These are phyloP conservation scores for Schizonepeta tenuifolia DNA, from an alignment of 257 asterid species.

Conservation along the genomic window DNA sequence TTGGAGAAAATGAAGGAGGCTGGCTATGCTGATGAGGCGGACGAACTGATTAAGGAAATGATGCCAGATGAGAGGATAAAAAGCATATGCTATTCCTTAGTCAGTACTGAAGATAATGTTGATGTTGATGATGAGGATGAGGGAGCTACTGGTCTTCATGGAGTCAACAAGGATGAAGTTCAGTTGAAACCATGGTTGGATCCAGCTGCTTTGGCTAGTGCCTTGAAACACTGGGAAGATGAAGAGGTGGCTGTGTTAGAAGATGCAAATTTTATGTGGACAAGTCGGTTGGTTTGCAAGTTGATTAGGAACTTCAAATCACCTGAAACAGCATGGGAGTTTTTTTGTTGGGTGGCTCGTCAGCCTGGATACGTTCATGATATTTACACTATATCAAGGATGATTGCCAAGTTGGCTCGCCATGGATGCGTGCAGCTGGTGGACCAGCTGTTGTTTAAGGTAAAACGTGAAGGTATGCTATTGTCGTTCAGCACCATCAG, in stretches of 20 bases:
- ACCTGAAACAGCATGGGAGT: slow-evolving; percentile 82
- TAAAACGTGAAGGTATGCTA: slow-evolving; percentile 60
- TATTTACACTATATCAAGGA: slow-evolving; percentile 78
- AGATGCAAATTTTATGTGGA: slow-evolving; percentile 77
- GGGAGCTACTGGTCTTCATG: slow-evolving; percentile 34
- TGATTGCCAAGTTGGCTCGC: slow-evolving; percentile 78
- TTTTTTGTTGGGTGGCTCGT: slow-evolving; percentile 84
- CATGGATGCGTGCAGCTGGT: slow-evolving; percentile 65
- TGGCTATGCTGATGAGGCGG: slow-evolving; percentile 61
- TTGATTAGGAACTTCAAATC: slow-evolving; percentile 69
- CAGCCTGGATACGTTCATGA: slow-evolving; percentile 85
- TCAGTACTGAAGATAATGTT: slow-evolving; percentile 48
- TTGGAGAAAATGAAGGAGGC: slow-evolving; percentile 70
- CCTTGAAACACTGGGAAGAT: slow-evolving; percentile 65
- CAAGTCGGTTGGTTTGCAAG: slow-evolving; percentile 82
- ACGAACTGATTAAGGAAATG: slow-evolving; percentile 63
- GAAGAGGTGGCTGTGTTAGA: slow-evolving; percentile 67
- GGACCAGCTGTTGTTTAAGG: slow-evolving; percentile 69
- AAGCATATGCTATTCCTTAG: slow-evolving; percentile 52
- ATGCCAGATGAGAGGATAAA: slow-evolving; percentile 76
- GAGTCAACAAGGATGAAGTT: slow-evolving; percentile 41
- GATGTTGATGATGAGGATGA: slow-evolving; percentile 67
- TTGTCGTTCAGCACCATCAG: slow-evolving; percentile 80
- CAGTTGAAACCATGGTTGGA: slow-evolving; percentile 89
- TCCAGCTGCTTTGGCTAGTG: slow-evolving; percentile 83